phyloP scores from a whole-genome alignment of 192 early-diverging fungal species.

The Entophlyctis luteolus region DNA sequence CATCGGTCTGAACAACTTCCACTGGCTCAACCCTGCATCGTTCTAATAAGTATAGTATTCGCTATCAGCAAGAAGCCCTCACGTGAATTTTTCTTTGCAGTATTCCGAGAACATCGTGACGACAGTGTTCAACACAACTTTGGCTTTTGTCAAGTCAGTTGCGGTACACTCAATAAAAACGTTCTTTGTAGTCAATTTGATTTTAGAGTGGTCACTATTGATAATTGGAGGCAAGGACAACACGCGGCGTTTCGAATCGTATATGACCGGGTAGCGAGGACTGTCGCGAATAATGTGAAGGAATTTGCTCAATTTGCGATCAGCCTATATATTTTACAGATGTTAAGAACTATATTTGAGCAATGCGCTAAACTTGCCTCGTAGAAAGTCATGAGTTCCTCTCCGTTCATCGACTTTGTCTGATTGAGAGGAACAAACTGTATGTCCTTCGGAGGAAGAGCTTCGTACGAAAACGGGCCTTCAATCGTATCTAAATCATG shows the following conservation, averaged over 20 bases:
- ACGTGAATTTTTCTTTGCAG: slow-evolving; percentile 86
- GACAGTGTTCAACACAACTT: slow-evolving; percentile 89
- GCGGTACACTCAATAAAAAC: slow-evolving; percentile 98
- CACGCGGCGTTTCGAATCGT: slow-evolving; percentile 76
- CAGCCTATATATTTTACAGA: slow-evolving; percentile 38
- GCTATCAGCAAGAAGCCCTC: slow-evolving; percentile 29
- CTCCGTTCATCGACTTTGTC: slow-evolving; percentile 77
- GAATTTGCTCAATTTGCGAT: slow-evolving; percentile 83
- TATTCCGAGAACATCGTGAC: slow-evolving; percentile 95
- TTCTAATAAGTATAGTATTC: no score
- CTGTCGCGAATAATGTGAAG: slow-evolving; percentile 87
- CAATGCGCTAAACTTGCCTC: slow-evolving; percentile 41
- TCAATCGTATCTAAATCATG: slow-evolving; percentile 94
- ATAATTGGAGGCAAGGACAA: slow-evolving; percentile 97
- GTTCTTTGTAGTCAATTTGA: slow-evolving; percentile 87
- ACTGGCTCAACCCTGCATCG: slow-evolving; percentile 78
- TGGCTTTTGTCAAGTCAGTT: slow-evolving; percentile 91
- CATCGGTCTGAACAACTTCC: slow-evolving; percentile 82
- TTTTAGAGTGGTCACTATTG: slow-evolving; percentile 98
- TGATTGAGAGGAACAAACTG: slow-evolving; percentile 91
- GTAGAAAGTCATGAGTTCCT: slow-evolving; percentile 88
- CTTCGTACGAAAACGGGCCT: slow-evolving; percentile 95
- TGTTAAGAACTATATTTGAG: slow-evolving; percentile 2
- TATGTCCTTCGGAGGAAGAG: slow-evolving; percentile 82
- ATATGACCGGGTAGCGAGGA: slow-evolving; percentile 88